Conservation (phyloP, 257 asterid species). For the Ophiorrhiza pumila region DNA sequence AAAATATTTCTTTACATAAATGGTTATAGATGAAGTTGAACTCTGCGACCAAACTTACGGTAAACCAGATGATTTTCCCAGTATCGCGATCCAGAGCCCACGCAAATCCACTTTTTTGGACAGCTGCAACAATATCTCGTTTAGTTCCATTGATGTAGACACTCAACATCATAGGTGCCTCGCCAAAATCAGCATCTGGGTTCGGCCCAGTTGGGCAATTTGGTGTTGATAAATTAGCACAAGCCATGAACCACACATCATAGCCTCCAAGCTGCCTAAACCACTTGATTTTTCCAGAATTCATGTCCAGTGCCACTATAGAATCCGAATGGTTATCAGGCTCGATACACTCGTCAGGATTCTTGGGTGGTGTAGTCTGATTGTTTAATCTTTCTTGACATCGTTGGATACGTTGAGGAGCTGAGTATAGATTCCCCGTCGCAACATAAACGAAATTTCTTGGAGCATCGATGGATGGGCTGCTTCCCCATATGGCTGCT, state of each 20-base stretch:
- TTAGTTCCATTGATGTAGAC: slow-evolving; percentile 13
- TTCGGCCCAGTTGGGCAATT: slow-evolving; percentile 52
- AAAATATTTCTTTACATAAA: neutral
- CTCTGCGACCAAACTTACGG: slow-evolving; percentile 34
- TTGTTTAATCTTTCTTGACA: slow-evolving; percentile 43
- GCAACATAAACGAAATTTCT: slow-evolving; percentile 45
- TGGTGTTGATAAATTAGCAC: slow-evolving; percentile 28
- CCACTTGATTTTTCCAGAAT: slow-evolving; percentile 40
- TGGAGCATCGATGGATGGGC: slow-evolving; percentile 40
- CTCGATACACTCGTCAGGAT: slow-evolving; percentile 35
- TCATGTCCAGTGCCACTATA: slow-evolving; percentile 38
- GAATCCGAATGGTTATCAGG: slow-evolving; percentile 48
- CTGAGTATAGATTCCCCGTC: slow-evolving; percentile 54
- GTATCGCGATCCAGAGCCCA: slow-evolving; percentile 45
- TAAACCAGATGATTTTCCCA: slow-evolving; percentile 43
- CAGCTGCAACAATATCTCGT: slow-evolving; percentile 37
- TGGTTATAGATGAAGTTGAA: too few relatives aligned
- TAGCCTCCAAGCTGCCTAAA: slow-evolving; percentile 54
- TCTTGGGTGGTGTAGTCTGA: slow-evolving; percentile 29
- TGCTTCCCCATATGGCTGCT: slow-evolving; percentile 56
- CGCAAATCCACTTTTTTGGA: slow-evolving; percentile 55
- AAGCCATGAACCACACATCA: slow-evolving; percentile 47
- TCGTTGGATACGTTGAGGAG: slow-evolving; percentile 28
- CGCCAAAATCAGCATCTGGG: slow-evolving; percentile 51
- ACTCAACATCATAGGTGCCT: slow-evolving; percentile 52